Evolutionary conservation across 2,329 filamentous ascomycete species (phyloP), one percentile per base, ranked within the genome.

Genomic region (Cladosporium sphaerospermum): DNA sequence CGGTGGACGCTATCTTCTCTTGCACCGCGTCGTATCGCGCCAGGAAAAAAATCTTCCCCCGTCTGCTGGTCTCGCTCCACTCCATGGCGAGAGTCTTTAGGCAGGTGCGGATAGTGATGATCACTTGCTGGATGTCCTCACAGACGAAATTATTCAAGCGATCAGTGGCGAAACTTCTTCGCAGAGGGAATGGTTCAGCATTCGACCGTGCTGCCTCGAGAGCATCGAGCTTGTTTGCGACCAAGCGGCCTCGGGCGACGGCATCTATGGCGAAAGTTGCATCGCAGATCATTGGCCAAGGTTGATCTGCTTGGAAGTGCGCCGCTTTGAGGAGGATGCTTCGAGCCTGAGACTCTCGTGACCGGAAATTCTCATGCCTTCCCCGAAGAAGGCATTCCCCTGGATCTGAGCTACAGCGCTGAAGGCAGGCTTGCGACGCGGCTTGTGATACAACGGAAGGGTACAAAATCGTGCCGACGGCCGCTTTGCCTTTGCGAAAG

Each of bases 251-350:
- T 14, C 52, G 54, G 13, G 53, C 47, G 3, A 64, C 56, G 33
- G 61, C 60, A 2, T 53, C 53, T 16, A 61, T 46, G 14, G 45
- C 46, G 54, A 64, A 62, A 9, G 57, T 52, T 2, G 62, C 58
- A 28, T 64, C 61, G 53, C 54, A 60, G 3, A 53, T 52, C 45
- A 64, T 42, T 9, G 61, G 60, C 60, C 61, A 64, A 9, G 54
- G 45, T 2, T 31, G 31, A 7, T 28, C 19, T 2, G 53, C 32
- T 3, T 55, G 39, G 34, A 63, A 57, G 11, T 47, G 46, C 7
- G 18, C n/a, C 4, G 40, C 28, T 9, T 31, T 32, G 18, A 54
- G 44, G 1, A 23, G 9, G 3, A 54, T 23, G 9, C 28, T 16
- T 10, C 18, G n/a, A 9, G 39, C 14, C 11, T 41, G 13, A 16